These are phyloP conservation scores for Begonia peltatifolia DNA, from an alignment of 306 rosid genomes.

Conservation along the genomic window DNA sequence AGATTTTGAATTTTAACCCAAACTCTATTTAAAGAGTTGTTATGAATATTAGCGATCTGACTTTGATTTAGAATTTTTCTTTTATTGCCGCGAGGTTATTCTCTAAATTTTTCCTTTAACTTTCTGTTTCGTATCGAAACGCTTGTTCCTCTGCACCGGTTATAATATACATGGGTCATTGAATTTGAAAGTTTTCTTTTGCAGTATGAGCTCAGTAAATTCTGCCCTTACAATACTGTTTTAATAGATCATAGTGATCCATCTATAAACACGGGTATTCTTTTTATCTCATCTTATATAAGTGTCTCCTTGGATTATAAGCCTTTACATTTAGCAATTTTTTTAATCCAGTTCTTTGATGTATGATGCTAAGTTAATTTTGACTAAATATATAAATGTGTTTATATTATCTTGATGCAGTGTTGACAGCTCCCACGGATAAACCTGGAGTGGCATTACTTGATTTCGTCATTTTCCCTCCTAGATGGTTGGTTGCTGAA, in stretches of 20 bases:
- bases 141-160: too few relatives aligned
- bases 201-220: constrained; percentile 83
- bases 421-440: constrained; percentile 85
- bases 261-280: constrained; percentile 76
- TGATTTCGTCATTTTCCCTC: constrained; percentile 88
- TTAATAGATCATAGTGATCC: constrained; percentile 87
- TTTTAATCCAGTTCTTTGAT: not conserved
- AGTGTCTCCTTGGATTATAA: not conserved
- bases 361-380: not conserved
- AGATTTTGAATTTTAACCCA: too few relatives aligned
- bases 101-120: too few relatives aligned
- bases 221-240: constrained; percentile 90
- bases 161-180: not conserved
- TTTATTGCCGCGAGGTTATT: too few relatives aligned
- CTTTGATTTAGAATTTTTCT: too few relatives aligned
- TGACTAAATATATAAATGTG: constrained; percentile 3
- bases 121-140: too few relatives aligned
- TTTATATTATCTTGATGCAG: constrained; percentile 22
- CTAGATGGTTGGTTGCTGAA: constrained; percentile 93
- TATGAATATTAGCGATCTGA: too few relatives aligned
- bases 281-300: not conserved
- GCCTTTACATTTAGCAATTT: constrained; percentile 1
- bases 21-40: too few relatives aligned
- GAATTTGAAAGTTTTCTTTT: constrained; percentile 10
- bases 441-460: constrained; percentile 88